Evolutionary conservation across 495 filamentous ascomycete genomes (phyloP), one percentile per base, ranked within the genome.

Genomic region (Penicillium dipodomyicola): DNA sequence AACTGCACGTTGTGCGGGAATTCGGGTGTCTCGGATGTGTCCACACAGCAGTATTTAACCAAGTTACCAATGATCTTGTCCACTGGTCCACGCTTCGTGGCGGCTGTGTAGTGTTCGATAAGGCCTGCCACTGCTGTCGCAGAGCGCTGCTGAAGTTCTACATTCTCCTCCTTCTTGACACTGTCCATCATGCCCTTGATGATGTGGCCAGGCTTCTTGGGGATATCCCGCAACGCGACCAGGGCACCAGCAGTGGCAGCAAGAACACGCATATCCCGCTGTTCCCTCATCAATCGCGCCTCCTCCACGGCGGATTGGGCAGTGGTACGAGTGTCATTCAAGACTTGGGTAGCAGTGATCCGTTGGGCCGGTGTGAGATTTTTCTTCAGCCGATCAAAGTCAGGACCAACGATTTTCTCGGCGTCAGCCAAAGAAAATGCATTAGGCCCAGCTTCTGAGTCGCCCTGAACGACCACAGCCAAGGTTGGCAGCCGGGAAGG

Each of bases 141-240:
- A 23, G 95, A 96, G 27, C 93, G 90, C 60, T 84, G 84, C 67
- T 98, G 94, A 37, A 98, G 78, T 60, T 96, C 91, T 33, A 87
- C 67, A 61, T 93, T 97, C 64, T 97, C 93, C 71, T 98, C 94
- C 30, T 84, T 82, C 76, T 97, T 97, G 69, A 97, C 84, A 67
- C 92, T 97, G 63, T 98, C 94, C 93, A 97, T 98, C 72, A 97
- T 89, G 19, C 84, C 87, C 73, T 96, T 96, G 74, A 98, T 97
- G 17, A 96, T 84, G 33, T 84, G 80, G 50, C 86, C 88, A 14
- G 94, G 90, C 66, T 94, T 96, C 80, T 96, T 97, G 4, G 95
- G 92, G 4, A 95, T 78, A 25, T 89, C 80, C 30, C 84, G 83
- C 68, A 96, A 83, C n/a, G 90, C 88, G 33, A 97, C 86, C 55